Evolutionary conservation across 768 basidiomycete species (phyloP), one percentile per base, ranked within the genome.

Genomic region (Amanita muscaria): DNA sequence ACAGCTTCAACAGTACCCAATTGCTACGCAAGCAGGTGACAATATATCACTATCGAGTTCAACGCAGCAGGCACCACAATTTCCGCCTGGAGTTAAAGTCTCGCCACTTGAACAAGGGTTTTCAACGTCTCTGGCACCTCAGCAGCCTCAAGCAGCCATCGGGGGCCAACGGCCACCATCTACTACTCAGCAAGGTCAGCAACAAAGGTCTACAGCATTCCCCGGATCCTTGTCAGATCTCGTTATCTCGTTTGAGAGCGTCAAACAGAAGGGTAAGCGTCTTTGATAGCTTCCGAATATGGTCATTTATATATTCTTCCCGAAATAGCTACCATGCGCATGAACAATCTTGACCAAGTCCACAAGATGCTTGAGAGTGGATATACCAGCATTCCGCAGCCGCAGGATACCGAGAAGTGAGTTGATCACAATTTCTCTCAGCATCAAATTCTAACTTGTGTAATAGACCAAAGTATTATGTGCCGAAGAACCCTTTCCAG

Each of bases 301-400:
- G 11, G 9, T 27, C 34, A 18, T 23, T 44, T 22, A 35, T n/a
- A 34, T 8, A n/a, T n/a, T n/a, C n/a, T 16, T 8, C 15, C 4
- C 15, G 22, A 44, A 9, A 15, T 48, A 82, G 81, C 83, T 53
- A 77, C 83, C n/a, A 74, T 81, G 58, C 86, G 87, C 27, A 84
- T 88, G 74, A 75, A 80, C 47, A 92, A 96, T 60, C 67, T 93
- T 25, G 87, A 87, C 46, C 83, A 89, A 59, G 82, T 98, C 36
- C 86, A 94, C 64, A 86, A 93, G 61, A 79, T 96, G 58, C 74
- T 99, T 36, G 93, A 98, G 59, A 82, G 84, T n/a, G 85, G 93
- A 42, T 88, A 88, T 59, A 72, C 80, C 27, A 88, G 77, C 58
- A 80, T 88, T 39, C 96, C 96, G 8, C 86, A 91, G 59, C 91